Evolutionary conservation across 345 rosid genomes (phyloP).

Genomic region (Durio zibethinus): DNA sequence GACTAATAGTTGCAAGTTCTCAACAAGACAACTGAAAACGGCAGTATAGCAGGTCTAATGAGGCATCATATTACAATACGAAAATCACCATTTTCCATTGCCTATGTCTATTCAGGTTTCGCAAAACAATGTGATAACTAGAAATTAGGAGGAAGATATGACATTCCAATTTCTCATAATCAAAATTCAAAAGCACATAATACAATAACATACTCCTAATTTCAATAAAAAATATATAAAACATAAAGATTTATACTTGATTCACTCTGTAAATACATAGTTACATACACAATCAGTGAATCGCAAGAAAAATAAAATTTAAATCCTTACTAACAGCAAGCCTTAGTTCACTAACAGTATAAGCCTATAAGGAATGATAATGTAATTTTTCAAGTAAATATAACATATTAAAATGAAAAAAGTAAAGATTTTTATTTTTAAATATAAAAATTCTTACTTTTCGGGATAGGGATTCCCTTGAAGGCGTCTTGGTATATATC

Average conservation of each 20-base stretch:
- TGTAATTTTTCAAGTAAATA: background rate
- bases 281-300: background rate
- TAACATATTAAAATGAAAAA: background rate
- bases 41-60: background rate
- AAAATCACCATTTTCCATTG: background rate
- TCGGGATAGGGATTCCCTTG: conserved; percentile 59
- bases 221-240: background rate
- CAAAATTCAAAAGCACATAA: background rate
- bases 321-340: background rate
- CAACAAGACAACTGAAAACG: background rate
- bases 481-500: conserved; percentile 94
- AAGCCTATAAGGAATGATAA: background rate
- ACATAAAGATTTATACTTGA: background rate
- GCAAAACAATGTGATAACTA: background rate
- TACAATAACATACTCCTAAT: background rate
- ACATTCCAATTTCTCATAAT: background rate
- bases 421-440: background rate
- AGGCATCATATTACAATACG: background rate
- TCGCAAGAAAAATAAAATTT: background rate
- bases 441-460: conserved; percentile 42
- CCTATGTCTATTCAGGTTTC: background rate
- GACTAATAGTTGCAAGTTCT: background rate
- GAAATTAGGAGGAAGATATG: background rate
- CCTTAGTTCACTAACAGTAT: background rate
- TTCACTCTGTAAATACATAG: background rate